Evolutionary conservation across 202 grass and related monocot species (phyloP).

Genomic region (Tripidium arundinaceum): DNA sequence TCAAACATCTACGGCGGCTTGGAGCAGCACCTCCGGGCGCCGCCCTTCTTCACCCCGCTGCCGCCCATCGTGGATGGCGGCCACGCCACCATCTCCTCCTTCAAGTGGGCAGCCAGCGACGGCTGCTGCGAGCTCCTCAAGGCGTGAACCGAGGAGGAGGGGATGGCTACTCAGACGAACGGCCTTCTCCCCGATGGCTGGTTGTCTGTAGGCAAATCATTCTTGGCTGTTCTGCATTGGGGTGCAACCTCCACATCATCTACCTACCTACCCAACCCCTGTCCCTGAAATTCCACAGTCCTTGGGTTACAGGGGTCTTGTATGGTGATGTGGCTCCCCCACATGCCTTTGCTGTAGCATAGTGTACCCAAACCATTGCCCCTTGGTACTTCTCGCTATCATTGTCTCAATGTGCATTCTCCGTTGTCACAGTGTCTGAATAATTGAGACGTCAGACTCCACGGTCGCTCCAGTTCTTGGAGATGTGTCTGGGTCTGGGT

Average conservation of each 20-base stretch:
- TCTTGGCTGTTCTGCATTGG: slow-evolving; percentile 71
- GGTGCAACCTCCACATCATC: slow-evolving; percentile 27
- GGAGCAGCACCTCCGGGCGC: slow-evolving; percentile 49
- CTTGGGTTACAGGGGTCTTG: slow-evolving; percentile 33
- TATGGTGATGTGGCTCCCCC: slow-evolving; percentile 34
- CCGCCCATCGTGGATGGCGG: slow-evolving; percentile 56
- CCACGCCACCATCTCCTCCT: slow-evolving; percentile 40
- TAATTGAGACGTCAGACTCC: slow-evolving; percentile 18
- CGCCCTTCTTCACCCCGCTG: slow-evolving; percentile 57
- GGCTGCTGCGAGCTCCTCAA: slow-evolving; percentile 81
- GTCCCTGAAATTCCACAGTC: slow-evolving; percentile 28
- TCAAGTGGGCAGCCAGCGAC: slow-evolving; percentile 59
- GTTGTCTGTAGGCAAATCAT: slow-evolving; percentile 84
- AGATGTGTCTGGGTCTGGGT: not conserved
- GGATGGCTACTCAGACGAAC: slow-evolving; percentile 29
- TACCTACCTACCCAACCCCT: not conserved
- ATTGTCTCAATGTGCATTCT: not conserved
- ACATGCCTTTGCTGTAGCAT: slow-evolving; percentile 34
- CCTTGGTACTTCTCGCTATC: not conserved
- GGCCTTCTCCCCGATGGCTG: slow-evolving; percentile 27
- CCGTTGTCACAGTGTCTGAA: slow-evolving; percentile 14
- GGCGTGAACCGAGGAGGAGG: slow-evolving; percentile 48
- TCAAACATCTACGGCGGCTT: slow-evolving; percentile 54
- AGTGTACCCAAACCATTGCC: slow-evolving; percentile 25
- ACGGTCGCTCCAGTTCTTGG: not conserved